Evolutionary conservation across 768 basidiomycete species (phyloP).

Genomic region (Pleurotus citrinopileatus): DNA sequence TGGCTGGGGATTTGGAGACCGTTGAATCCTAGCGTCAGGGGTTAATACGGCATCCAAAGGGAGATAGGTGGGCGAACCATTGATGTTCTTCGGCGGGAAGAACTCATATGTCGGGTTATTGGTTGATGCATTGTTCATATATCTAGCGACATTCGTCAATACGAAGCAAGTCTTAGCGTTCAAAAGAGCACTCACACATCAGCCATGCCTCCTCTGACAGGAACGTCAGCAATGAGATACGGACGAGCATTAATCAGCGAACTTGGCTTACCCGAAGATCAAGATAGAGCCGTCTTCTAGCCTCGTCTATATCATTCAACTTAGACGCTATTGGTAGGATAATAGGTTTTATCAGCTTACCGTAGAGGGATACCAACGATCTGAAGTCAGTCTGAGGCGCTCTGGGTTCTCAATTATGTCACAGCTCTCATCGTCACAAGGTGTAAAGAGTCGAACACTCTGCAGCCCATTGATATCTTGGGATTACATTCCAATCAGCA

Average conservation of each 20-base stretch:
- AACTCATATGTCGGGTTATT: not conserved
- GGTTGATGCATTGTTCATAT: constrained; percentile 2
- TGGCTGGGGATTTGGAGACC: constrained; percentile 17
- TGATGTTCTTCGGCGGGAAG: constrained; percentile 1
- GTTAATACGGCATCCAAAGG: not conserved
- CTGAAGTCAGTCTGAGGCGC: constrained; percentile 30
- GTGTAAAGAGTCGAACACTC: constrained; percentile 35
- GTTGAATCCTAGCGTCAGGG: constrained; percentile 16
- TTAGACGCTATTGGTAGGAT: not conserved
- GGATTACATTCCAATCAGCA: not conserved
- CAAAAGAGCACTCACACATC: constrained; percentile 1
- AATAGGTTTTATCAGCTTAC: constrained; percentile 16
- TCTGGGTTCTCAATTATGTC: constrained; percentile 33
- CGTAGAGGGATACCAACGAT: constrained; percentile 40
- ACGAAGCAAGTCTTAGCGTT: constrained; percentile 17
- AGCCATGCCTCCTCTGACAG: not conserved
- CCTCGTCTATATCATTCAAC: not conserved
- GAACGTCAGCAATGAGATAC: not conserved
- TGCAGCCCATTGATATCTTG: constrained; percentile 27
- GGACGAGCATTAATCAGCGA: not conserved
- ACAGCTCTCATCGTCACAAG: constrained; percentile 32
- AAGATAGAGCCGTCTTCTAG: constrained; percentile 7
- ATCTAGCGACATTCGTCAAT: not conserved
- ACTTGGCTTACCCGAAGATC: not conserved
- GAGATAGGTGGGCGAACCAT: not conserved